Evolutionary conservation across 345 rosid species (phyloP), one percentile per base, ranked within the genome.

Genomic region (Melaleuca alternifolia): DNA sequence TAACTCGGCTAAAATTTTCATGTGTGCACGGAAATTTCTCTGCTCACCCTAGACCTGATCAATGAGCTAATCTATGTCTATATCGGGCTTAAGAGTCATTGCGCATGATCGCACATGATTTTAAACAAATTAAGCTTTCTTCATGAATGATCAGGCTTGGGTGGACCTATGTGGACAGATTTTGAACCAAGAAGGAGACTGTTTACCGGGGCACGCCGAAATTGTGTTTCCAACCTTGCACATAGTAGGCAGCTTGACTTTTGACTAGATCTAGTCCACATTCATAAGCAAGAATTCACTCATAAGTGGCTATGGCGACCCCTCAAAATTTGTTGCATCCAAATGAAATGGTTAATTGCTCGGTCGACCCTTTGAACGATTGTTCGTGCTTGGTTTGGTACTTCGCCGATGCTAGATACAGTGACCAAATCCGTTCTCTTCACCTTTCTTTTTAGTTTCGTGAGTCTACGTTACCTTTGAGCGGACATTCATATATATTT

Each of bases 211-310:
- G 33, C 28, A n/a, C 4, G 18, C 16, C 8, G 65, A 54, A 51
- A 41, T 41, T 41, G 41, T 41, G 41, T 41, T 41, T 41, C 41
- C 41, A 41, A 52, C 54, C 54, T 52, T 52, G 14, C 61, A 2
- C 1, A 56, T 0, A 9, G n/a, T 11, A 23, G 28, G 61, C 24
- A 11, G 0, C 11, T 26, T 5, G 6, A 23, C 59, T 23, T 0
- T 0, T 54, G 2, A 54, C 26, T 41, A 41, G 41, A 41, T 41
- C 41, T 41, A 41, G 41, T 41, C 41, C 41, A 41, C 41, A 4
- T 41, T 54, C n/a, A 54, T 23, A 11, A 54, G 59, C 2, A 23
- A 54, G 59, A 54, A 11, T 54, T 5, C n/a, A 7, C n/a, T 54
- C 12, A 1, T 0, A 11, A 9, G 59, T 23, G 1, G 12, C 23